These are phyloP conservation scores for Diddensiella transvaalensis DNA, from an alignment of 805 yeast genomes.

Conservation along the genomic window DNA sequence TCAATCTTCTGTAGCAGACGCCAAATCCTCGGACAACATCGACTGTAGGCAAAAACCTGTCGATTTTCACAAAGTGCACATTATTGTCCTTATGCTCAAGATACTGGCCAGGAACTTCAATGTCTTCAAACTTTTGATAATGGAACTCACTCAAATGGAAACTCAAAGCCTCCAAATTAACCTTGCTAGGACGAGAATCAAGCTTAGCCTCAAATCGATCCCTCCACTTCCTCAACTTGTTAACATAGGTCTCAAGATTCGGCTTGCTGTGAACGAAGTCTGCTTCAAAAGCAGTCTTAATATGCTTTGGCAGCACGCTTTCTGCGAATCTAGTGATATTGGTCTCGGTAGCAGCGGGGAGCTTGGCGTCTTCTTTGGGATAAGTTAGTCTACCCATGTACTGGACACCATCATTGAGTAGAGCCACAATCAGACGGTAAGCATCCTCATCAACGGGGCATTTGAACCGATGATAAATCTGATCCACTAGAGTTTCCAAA, in stretches of 20 bases:
- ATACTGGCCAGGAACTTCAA: slow-evolving; percentile 97
- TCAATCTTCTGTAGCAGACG: slow-evolving; percentile 82
- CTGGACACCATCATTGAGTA: slow-evolving; percentile 90
- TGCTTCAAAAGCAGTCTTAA: slow-evolving; percentile 83
- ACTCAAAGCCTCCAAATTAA: slow-evolving; percentile 83
- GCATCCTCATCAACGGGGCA: slow-evolving; percentile 95
- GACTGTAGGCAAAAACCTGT: slow-evolving; percentile 83
- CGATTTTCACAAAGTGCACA: slow-evolving; percentile 88
- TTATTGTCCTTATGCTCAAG: slow-evolving; percentile 82
- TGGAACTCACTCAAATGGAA: slow-evolving; percentile 97
- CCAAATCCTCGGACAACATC: slow-evolving; percentile 87
- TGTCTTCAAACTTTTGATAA: slow-evolving; percentile 96
- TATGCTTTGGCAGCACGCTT: slow-evolving; percentile 83
- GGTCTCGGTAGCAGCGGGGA: slow-evolving; percentile 89
- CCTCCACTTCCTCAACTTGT: slow-evolving; percentile 85
- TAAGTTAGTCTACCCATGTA: slow-evolving; percentile 80
- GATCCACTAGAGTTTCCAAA: slow-evolving; percentile 91
- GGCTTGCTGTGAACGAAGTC: slow-evolving; percentile 89
- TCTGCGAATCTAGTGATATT: slow-evolving; percentile 88
- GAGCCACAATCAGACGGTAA: slow-evolving; percentile 85
- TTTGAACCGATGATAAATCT: slow-evolving; percentile 88
- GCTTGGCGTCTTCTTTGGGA: slow-evolving; percentile 81
- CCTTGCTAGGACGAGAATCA: slow-evolving; percentile 75
- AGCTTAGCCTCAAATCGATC: slow-evolving; percentile 87
- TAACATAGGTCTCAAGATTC: slow-evolving; percentile 79